A percentile compares a stretch with the other conserved stretches of the same genome.
Conservation (phyloP, 257 asterid genomes). For the Echites panduratus region DNA sequence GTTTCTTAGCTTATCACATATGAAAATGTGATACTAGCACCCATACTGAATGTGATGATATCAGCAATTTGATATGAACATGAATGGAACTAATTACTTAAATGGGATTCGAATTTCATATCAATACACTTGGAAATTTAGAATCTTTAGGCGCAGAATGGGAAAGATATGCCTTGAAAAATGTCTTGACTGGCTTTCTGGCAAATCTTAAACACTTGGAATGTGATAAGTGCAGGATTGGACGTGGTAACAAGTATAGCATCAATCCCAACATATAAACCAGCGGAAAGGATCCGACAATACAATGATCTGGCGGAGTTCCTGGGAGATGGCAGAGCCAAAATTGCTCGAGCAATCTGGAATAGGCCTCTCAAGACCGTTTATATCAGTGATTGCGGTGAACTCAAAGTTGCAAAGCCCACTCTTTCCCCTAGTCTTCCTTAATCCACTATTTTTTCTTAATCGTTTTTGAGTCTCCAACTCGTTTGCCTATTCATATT, state of each 20-base stretch:
- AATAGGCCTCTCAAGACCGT: slow-evolving; percentile 71
- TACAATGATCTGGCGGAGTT: slow-evolving; percentile 85
- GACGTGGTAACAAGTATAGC: slow-evolving; percentile 74
- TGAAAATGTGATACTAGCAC: too few species aligned
- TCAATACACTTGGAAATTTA: background rate
- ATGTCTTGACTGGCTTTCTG: background rate
- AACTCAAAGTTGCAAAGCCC: slow-evolving; percentile 60
- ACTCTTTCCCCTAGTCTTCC: slow-evolving; percentile 75
- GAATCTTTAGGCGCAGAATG: background rate
- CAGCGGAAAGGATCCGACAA: slow-evolving; percentile 60
- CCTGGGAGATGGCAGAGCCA: slow-evolving; percentile 87
- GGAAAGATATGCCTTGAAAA: background rate
- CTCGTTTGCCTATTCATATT: background rate
- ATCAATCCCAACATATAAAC: slow-evolving; percentile 67
- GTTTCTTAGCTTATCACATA: too few species aligned
- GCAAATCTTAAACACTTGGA: background rate
- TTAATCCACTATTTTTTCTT: slow-evolving; percentile 4
- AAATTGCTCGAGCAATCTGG: slow-evolving; percentile 79
- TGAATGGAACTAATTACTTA: background rate
- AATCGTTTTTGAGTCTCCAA: background rate
- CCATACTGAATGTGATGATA: too few species aligned
- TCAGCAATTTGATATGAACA: background rate
- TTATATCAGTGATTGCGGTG: slow-evolving; percentile 79
- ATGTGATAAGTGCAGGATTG: slow-evolving; percentile 39
- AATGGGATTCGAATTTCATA: background rate